Base-by-base conservation (phyloP, 495 filamentous ascomycete genomes). In the Xylaria sp. region DNA sequence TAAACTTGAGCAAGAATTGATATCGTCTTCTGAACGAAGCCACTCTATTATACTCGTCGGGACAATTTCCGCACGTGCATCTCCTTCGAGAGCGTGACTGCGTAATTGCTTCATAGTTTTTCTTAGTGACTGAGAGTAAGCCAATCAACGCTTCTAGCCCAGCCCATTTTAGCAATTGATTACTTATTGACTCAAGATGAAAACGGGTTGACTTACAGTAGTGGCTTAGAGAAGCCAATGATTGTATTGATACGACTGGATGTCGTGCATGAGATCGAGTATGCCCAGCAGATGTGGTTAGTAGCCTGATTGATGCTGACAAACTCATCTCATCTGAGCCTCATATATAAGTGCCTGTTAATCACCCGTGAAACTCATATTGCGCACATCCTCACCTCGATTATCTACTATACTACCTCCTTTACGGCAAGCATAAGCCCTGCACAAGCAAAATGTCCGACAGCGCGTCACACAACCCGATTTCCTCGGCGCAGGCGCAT, bases 401-500 rank as follows among this genome's bases (percentile, higher is more conserved):
- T 65, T 19, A 37, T 0, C 15, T 29, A 43, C 9, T 31, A 24
- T 17, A 15, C 26, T n/a, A 33, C 4, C 21, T 43, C 35, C 11
- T 15, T 5, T 44, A 19, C 41, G 4, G n/a, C 15, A 31, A 50
- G 12, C 8, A 15, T 9, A 26, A 59, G 35, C 1, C 40, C 14
- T 26, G 19, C 7, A 24, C 21, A 0, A 11, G 19, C 3, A 62
- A 6, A 29, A 63, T 70, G 68, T 44, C 68, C 17, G 3, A 35
- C 44, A 12, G 15, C 31, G 35, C 17, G 24, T 46, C 61, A 53
- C 0, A 12, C n/a, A 55, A 46, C 29, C 61, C 69, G 5, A 35
- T 66, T 19, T 65, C 69, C 40, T 41, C 44, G 26, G 52, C 68
- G 37, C 50, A 48, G 29, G 73, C 79, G 31, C 76, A 78, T 62